Evolutionary conservation across 495 filamentous ascomycete species (phyloP), one percentile per base, ranked within the genome.

Genomic region (Cladorrhinum samala): DNA sequence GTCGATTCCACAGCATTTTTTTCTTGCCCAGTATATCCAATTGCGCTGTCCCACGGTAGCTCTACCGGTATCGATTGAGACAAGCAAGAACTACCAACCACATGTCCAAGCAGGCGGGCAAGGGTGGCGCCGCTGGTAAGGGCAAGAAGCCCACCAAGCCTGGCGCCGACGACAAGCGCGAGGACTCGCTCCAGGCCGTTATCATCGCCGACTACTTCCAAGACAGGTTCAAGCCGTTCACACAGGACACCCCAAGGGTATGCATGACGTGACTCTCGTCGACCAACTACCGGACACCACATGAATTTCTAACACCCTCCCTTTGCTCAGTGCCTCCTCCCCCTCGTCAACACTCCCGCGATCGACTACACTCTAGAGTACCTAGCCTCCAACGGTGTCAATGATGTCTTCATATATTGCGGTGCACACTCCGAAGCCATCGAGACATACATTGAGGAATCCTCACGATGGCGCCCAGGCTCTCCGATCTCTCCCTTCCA

Each of bases 361-460:
- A 95, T 99, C 70, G 92, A 97, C 71, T 96, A 99, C 67, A 96
- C 92, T 2, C 82, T 96, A 56, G 93, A 99, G 66, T 96, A 93
- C 67, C 85, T 99, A 0, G 91, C 92, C 46, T 88, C 88, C 78
- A 87, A 91, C 33, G 92, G 91, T 27, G 89, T 96, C 1, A 81
- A 92, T 55, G 91, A 96, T 33, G 84, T 96, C 37, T 93, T 89
- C 64, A 78, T 99, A 53, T 97, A 95, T 68, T 91, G 85, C 56
- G 88, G 89, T 40, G 83, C 87, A 19, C 93, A 99, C 64, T 86
- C 85, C n/a, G 85, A 92, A 38, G 80, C 91, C 62, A 76, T 99
- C 54, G 93, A 96, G 69, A 76, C 79, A 61, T 93, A 95, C 63
- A 85, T 97, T 65, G 65, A 78, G 55, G 60, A 70, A 19, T 77